Conservation (phyloP, 2,329 filamentous ascomycete species). For the Ophiostoma sp. region DNA sequence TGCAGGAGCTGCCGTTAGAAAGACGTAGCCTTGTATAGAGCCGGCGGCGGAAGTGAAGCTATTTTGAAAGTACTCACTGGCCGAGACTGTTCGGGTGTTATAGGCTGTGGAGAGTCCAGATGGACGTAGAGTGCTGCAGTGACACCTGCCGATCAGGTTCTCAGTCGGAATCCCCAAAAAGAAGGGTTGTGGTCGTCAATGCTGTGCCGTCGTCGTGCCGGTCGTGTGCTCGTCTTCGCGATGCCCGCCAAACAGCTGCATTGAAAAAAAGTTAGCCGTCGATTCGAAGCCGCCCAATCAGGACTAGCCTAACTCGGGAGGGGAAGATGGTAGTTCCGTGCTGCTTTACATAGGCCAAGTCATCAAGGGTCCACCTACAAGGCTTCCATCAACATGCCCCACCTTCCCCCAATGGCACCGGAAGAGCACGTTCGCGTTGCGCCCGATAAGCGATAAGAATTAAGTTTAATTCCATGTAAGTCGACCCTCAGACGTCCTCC, state of each 20-base stretch:
- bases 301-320: not conserved
- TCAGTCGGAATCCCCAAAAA: not conserved
- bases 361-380: not conserved
- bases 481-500: not conserved
- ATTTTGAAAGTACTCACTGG: not conserved
- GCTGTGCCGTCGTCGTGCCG: conserved; percentile 6
- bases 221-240: conserved; percentile 7
- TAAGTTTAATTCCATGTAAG: conserved; percentile 1
- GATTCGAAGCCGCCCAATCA: not conserved
- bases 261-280: conserved; percentile 19
- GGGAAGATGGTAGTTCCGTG: conserved; percentile 23
- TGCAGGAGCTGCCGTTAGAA: not conserved
- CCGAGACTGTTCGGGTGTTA: not conserved
- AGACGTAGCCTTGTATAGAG: too few relatives aligned
- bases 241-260: conserved; percentile 11
- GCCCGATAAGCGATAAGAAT: conserved; percentile 21
- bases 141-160: not conserved
- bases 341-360: not conserved
- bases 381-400: not conserved
- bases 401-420: not conserved
- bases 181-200: conserved; percentile 10
- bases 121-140: not conserved
- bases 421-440: not conserved
- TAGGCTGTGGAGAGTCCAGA: not conserved
- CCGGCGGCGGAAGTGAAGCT: not conserved